Evolutionary conservation across 2,329 filamentous ascomycete genomes (phyloP), one percentile per base, ranked within the genome.

Genomic region (Taxawa tesnikishii): DNA sequence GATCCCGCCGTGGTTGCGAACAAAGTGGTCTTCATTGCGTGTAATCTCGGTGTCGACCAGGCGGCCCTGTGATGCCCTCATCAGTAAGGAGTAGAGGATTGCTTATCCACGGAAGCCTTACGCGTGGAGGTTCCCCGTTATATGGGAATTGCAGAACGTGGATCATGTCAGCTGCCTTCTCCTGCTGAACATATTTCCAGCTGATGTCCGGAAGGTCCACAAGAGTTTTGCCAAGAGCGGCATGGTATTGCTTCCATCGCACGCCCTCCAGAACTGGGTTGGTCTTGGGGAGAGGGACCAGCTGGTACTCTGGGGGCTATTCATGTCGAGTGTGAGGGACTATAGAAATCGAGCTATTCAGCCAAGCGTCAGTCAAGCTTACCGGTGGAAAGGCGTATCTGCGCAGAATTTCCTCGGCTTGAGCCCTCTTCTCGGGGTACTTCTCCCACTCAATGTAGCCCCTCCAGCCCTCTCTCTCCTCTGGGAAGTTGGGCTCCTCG

Each of bases 1-100:
- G 12, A 83, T 73, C 0, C 78, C 77, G 7, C 79, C 77, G 39
- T 83, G 79, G 37, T 83, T 83, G 6, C 79, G 63, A 1, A 83
- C 72, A 41, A 80, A 83, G 41, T 75, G 70, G n/a, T 68, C 56
- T 4, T 58, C 42, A 38, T 80, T 83, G 0, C 65, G 58, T 0
- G 79, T 83, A 24, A 82, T 64, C 14, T 67, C 62, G 11, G 63
- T 63, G 1, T 66, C 64, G 1, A 75, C 64, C 0, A 79, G 58
- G 2, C 68, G 61, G 39, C 75, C 47, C 38, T 50, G 14, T 16
- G 4, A n/a, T n/a, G n/a, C n/a, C n/a, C 5, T 25, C 21, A n/a
- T 15, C 12, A 12, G 12, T 31, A 5, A 17, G 12, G 29, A 19
- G 17, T n/a, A 18, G 12, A 4, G 13, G 7, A 6, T 6, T 4